A percentile compares a stretch with the other conserved stretches of the same genome.
These are phyloP conservation scores for Coleophoma cylindrospora DNA, from an alignment of 2,329 filamentous ascomycete species.

Conservation along the genomic window DNA sequence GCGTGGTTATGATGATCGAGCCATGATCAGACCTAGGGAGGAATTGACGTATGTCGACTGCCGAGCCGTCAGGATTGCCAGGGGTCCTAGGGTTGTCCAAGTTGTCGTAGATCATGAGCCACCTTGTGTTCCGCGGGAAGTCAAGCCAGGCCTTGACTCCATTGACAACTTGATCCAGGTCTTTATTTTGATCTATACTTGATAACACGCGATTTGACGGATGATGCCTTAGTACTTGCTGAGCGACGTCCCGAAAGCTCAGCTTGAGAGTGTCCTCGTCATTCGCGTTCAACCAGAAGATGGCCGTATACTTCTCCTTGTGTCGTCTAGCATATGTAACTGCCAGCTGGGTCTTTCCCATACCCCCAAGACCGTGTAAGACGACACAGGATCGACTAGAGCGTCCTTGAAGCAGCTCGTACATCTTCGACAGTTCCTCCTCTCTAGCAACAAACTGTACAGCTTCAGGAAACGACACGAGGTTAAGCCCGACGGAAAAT, in stretches of 20 bases:
- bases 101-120: slow-evolving; percentile 21
- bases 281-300: slow-evolving; percentile 35
- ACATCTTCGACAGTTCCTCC: too few species aligned
- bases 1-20: too few species aligned
- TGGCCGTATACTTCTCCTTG: slow-evolving; percentile 29
- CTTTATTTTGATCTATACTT: slow-evolving; percentile 15
- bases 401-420: too few species aligned
- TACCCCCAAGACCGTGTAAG: slow-evolving; percentile 32
- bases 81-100: slow-evolving; percentile 27
- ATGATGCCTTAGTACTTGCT: slow-evolving; percentile 23
- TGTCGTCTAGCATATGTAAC: slow-evolving; percentile 30
- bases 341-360: slow-evolving; percentile 40
- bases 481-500: too few species aligned
- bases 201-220: slow-evolving; percentile 17
- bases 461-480: too few species aligned
- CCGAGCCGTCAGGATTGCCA: neutral
- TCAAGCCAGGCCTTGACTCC: slow-evolving; percentile 34
- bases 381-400: too few species aligned
- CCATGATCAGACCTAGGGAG: slow-evolving; percentile 6
- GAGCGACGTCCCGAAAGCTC: slow-evolving; percentile 9
- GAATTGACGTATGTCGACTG: slow-evolving; percentile 27
- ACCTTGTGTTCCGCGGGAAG: slow-evolving; percentile 27
- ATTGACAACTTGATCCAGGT: slow-evolving; percentile 22
- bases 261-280: too few species aligned
- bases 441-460: too few species aligned